These are phyloP conservation scores for Mortierella sp. DNA, from an alignment of 371 early-diverging fungal species.

Conservation along the genomic window DNA sequence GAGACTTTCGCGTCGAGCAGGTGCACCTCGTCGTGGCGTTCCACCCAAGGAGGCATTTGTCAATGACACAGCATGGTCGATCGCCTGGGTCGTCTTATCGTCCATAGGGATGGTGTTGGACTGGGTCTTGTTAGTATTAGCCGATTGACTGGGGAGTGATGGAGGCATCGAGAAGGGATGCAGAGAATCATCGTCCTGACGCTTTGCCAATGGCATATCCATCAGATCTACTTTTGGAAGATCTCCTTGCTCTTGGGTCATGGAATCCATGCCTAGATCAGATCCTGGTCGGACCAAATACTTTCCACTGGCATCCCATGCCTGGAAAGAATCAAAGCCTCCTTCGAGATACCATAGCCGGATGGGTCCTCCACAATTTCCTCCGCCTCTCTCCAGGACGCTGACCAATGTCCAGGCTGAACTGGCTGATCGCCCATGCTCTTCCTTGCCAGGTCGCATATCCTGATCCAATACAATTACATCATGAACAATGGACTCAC, in stretches of 20 bases:
- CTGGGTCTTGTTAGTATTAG: conserved; percentile 2
- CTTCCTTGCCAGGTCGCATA: conserved; percentile 58
- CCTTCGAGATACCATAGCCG: conserved; percentile 57
- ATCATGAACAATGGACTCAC: conserved; percentile 20
- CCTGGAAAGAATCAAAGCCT: conserved; percentile 61
- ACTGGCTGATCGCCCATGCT: conserved; percentile 53
- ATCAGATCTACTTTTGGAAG: not conserved
- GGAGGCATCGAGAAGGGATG: conserved; percentile 25
- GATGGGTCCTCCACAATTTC: conserved; percentile 32
- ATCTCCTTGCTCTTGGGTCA: too few species aligned
- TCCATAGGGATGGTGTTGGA: conserved; percentile 15
- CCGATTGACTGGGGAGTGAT: conserved; percentile 19
- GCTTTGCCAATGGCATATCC: conserved; percentile 15
- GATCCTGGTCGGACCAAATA: conserved; percentile 27
- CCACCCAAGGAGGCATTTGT: conserved; percentile 36
- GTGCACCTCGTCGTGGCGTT: conserved; percentile 16
- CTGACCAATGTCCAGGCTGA: conserved; percentile 72
- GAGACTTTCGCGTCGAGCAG: conserved; percentile 40
- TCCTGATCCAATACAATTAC: conserved; percentile 66
- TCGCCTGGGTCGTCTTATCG: conserved; percentile 38
- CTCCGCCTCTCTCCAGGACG: conserved; percentile 60
- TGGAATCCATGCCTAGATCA: not conserved
- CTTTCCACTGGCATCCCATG: conserved; percentile 47
- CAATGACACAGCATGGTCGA: conserved; percentile 40
- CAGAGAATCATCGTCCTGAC: conserved; percentile 1